These are phyloP conservation scores for Sporothrix curviconia DNA, from an alignment of 2,329 filamentous ascomycete genomes.

Conservation along the genomic window DNA sequence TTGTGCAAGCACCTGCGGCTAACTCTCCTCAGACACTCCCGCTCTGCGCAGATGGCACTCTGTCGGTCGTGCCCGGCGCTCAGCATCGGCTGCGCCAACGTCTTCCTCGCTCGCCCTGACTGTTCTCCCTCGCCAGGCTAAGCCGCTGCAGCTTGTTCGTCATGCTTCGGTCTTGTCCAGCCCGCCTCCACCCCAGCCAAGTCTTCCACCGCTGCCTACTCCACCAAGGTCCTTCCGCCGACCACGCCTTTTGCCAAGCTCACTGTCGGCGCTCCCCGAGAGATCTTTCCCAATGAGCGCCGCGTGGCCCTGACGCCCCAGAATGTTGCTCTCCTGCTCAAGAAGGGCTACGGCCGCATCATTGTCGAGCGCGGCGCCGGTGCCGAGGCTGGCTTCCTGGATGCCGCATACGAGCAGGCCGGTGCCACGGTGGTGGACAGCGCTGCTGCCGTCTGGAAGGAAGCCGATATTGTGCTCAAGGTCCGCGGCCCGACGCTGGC, in stretches of 20 bases:
- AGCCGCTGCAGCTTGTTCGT: slow-evolving; percentile 33
- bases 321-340: slow-evolving; percentile 73
- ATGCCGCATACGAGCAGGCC: slow-evolving; percentile 68
- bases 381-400: slow-evolving; percentile 66
- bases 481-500: slow-evolving; percentile 67
- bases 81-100: background rate
- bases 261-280: slow-evolving; percentile 71
- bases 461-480: slow-evolving; percentile 75
- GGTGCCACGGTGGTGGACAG: slow-evolving; percentile 68
- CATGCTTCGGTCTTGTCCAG: slow-evolving; percentile 32
- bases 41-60: slow-evolving; percentile 33
- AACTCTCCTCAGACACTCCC: background rate
- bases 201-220: slow-evolving; percentile 28
- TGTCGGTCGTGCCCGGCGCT: slow-evolving; percentile 21
- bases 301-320: slow-evolving; percentile 80
- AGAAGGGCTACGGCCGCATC: slow-evolving; percentile 75
- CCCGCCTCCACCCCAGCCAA: slow-evolving; percentile 17
- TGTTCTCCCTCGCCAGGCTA: slow-evolving; percentile 18
- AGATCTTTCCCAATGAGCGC: slow-evolving; percentile 71
- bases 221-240: slow-evolving; percentile 35
- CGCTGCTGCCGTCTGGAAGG: slow-evolving; percentile 61
- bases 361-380: slow-evolving; percentile 79
- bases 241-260: slow-evolving; percentile 63
- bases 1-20: background rate
- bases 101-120: slow-evolving; percentile 22